Evolutionary conservation across 805 yeast species (phyloP).

Genomic region (Candida chilensis): DNA sequence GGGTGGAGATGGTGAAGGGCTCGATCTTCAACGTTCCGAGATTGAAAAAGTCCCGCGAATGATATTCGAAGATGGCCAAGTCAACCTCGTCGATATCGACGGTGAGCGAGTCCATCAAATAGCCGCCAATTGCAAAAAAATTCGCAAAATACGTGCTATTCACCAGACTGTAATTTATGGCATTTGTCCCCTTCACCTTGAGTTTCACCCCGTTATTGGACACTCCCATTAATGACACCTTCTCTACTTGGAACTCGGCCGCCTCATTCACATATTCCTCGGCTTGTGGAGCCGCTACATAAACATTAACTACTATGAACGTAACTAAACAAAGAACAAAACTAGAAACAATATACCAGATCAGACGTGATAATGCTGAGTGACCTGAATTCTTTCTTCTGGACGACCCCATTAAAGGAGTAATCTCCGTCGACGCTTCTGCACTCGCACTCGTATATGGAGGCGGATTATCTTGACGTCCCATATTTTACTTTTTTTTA

Average conservation of each 20-base stretch:
- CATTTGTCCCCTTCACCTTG: not conserved
- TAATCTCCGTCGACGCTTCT: too few relatives aligned
- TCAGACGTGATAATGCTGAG: too few relatives aligned
- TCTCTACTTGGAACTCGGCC: not conserved
- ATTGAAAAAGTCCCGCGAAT: not conserved
- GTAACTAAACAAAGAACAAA: too few relatives aligned
- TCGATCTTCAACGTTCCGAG: not conserved
- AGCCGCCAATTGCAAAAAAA: not conserved
- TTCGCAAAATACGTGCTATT: not conserved
- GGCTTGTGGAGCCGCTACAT: not conserved
- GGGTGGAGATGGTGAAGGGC: not conserved
- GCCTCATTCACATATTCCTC: not conserved
- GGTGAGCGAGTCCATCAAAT: not conserved
- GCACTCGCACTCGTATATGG: too few relatives aligned
- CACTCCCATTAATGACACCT: not conserved
- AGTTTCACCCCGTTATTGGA: not conserved
- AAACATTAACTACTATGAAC: too few relatives aligned
- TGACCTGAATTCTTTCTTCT: too few relatives aligned
- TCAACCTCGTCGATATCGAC: not conserved
- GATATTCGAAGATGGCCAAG: not conserved
- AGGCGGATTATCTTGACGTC: too few relatives aligned
- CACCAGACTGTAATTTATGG: not conserved
- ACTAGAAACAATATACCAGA: too few relatives aligned
- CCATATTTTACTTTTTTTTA: too few relatives aligned
- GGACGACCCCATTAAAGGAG: too few relatives aligned